Conservation (phyloP, 2,329 filamentous ascomycete species). For the Epichloe hybrida region DNA sequence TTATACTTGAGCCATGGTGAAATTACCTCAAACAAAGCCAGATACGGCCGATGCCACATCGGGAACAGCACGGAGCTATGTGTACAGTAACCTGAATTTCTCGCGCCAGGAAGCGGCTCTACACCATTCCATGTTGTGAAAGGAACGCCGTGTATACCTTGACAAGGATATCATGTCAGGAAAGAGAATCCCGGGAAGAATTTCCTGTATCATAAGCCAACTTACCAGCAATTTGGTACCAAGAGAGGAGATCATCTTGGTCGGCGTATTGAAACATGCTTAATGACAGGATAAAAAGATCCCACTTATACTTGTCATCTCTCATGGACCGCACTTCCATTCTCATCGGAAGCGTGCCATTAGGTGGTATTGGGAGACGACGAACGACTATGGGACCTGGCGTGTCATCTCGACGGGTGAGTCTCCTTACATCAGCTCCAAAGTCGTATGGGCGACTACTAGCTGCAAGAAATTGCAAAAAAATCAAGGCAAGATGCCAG, state of each 20-base stretch:
- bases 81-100: slow-evolving; percentile 57
- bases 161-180: background rate
- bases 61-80: slow-evolving; percentile 66
- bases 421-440: slow-evolving; percentile 28
- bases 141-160: slow-evolving; percentile 77
- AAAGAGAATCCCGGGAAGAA: background rate
- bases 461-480: slow-evolving; percentile 5
- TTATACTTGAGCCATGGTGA: background rate
- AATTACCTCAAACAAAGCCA: slow-evolving; percentile 45
- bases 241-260: slow-evolving; percentile 52
- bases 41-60: slow-evolving; percentile 73
- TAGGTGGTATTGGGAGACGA: slow-evolving; percentile 24
- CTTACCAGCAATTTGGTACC: slow-evolving; percentile 65
- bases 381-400: slow-evolving; percentile 27
- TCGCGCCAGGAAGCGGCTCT: slow-evolving; percentile 33
- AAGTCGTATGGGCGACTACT: slow-evolving; percentile 32
- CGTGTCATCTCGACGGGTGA: slow-evolving; percentile 27
- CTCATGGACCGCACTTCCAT: slow-evolving; percentile 56
- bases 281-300: slow-evolving; percentile 63
- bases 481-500: background rate
- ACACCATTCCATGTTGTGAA: slow-evolving; percentile 41
- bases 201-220: slow-evolving; percentile 1
- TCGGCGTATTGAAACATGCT: slow-evolving; percentile 56
- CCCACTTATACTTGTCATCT: slow-evolving; percentile 53
- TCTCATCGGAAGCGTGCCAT: slow-evolving; percentile 33